Evolutionary conservation across 1,139 yeast genomes (phyloP).

Genomic region (Kurtzmaniella quercitrusa): DNA sequence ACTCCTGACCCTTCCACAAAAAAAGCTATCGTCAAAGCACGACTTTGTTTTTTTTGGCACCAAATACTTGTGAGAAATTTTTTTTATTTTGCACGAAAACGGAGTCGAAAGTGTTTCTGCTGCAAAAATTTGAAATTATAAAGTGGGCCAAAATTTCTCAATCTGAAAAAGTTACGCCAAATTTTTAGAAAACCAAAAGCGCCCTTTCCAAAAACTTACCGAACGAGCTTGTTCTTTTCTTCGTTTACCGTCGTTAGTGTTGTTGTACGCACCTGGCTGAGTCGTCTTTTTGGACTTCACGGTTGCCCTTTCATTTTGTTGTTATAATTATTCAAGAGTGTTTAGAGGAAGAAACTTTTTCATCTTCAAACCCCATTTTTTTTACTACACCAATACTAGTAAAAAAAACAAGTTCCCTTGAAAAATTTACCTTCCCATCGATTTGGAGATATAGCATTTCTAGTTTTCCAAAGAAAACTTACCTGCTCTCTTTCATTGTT

Average conservation of each 20-base stretch:
- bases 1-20: too few species aligned
- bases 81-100: not conserved
- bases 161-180: not conserved
- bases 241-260: not conserved
- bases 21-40: slow-evolving; percentile 2
- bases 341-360: not conserved
- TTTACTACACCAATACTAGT: not conserved
- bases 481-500: not conserved
- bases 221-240: slow-evolving; percentile 3
- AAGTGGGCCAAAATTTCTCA: slow-evolving; percentile 1
- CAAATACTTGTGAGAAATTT: not conserved
- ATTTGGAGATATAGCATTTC: too few species aligned
- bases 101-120: slow-evolving; percentile 1
- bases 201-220: slow-evolving; percentile 1
- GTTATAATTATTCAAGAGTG: not conserved
- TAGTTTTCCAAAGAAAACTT: too few species aligned
- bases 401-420: too few species aligned
- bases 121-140: slow-evolving; percentile 1
- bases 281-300: slow-evolving; percentile 2
- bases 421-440: too few species aligned
- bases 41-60: slow-evolving; percentile 1
- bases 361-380: not conserved
- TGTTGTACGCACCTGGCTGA: slow-evolving; percentile 1
- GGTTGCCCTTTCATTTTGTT: not conserved
- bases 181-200: not conserved